Conservation (phyloP, 1,284 basidiomycete genomes). For the Cryptococcus floricola region DNA sequence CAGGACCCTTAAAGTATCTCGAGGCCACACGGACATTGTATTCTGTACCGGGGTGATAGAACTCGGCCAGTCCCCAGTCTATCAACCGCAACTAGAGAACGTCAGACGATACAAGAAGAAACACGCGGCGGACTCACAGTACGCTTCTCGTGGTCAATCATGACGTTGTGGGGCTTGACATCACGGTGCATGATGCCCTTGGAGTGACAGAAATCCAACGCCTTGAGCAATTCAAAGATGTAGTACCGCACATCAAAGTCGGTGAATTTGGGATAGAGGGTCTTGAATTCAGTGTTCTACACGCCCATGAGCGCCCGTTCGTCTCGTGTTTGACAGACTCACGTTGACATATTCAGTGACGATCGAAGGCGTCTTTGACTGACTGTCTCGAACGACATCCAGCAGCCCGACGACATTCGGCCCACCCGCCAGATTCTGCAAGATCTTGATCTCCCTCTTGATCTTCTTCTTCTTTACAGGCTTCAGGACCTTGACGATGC, state of each 20-base stretch:
- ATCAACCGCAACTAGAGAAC: slow-evolving; percentile 77
- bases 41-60: slow-evolving; percentile 95
- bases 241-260: slow-evolving; percentile 96
- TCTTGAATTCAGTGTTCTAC: slow-evolving; percentile 92
- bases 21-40: slow-evolving; percentile 98
- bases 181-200: slow-evolving; percentile 99
- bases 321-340: slow-evolving; percentile 9
- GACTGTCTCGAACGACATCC: slow-evolving; percentile 86
- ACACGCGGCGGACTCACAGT: slow-evolving; percentile 58
- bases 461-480: slow-evolving; percentile 99
- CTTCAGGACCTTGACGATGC: slow-evolving; percentile 98
- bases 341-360: slow-evolving; percentile 95
- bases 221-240: slow-evolving; percentile 95
- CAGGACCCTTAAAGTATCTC: slow-evolving; percentile 97
- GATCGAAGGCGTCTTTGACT: slow-evolving; percentile 93
- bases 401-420: slow-evolving; percentile 81
- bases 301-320: not conserved
- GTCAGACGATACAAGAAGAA: not conserved
- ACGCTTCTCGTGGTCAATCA: slow-evolving; percentile 97
- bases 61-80: slow-evolving; percentile 98
- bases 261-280: slow-evolving; percentile 89
- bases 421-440: slow-evolving; percentile 94
- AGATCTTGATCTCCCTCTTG: slow-evolving; percentile 98
- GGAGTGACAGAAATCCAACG: slow-evolving; percentile 96
- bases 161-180: slow-evolving; percentile 98